Percentiles rank a stretch among this genome's conserved stretches.
Conservation (phyloP, 495 filamentous ascomycete species). For the Aspergillus taichungensis region DNA sequence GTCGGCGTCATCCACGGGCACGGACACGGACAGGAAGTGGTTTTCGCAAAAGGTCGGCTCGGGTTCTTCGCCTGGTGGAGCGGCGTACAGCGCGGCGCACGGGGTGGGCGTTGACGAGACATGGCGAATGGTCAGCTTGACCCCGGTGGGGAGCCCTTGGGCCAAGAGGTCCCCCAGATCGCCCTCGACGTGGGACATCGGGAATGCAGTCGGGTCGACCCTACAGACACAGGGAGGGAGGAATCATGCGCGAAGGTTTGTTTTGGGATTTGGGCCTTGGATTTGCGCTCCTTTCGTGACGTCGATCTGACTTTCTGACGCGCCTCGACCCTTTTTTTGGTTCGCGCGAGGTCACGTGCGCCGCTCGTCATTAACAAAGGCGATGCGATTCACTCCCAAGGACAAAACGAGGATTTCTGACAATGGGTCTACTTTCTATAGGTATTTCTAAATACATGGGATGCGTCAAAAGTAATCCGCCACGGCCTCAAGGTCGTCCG, state of each 20-base stretch:
- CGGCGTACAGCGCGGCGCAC: constrained; percentile 66
- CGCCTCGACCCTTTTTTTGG: no score
- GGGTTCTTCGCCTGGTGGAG: constrained; percentile 58
- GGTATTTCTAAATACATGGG: no score
- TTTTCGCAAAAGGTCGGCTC: constrained; percentile 77
- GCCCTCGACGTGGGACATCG: constrained; percentile 24
- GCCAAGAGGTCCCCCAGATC: constrained; percentile 49
- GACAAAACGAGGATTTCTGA: no score
- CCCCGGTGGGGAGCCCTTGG: constrained; percentile 58
- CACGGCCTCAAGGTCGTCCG: constrained; percentile 61
- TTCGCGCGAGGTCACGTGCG: no score
- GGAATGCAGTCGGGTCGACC: background rate
- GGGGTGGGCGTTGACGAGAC: constrained; percentile 74
- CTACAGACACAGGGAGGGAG: no score
- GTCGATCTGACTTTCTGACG: no score
- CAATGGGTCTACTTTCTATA: no score
- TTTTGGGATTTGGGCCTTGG: no score
- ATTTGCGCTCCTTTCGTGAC: no score
- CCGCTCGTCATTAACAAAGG: no score
- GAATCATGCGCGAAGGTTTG: no score
- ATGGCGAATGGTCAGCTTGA: constrained; percentile 70
- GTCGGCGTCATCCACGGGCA: constrained; percentile 28
- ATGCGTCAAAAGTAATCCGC: constrained; percentile 26
- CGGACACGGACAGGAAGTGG: constrained; percentile 72
- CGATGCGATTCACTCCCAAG: no score